Evolutionary conservation across 805 yeast species (phyloP).

Genomic region (Blastobotrys terrestris): DNA sequence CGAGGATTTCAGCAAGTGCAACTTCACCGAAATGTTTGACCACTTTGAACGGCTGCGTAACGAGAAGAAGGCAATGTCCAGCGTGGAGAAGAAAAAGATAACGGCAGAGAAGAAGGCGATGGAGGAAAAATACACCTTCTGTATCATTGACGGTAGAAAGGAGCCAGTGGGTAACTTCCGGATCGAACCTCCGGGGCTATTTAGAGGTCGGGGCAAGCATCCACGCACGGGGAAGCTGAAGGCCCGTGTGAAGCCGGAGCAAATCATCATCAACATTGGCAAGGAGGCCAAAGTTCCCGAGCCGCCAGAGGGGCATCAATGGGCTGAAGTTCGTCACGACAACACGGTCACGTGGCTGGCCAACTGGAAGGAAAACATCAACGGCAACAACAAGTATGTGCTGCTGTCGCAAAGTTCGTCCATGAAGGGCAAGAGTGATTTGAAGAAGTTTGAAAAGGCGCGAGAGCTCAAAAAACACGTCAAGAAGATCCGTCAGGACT

Average conservation of each 20-base stretch:
- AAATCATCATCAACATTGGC: constrained; percentile 77
- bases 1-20: constrained; percentile 59
- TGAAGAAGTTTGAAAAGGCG: constrained; percentile 89
- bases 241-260: constrained; percentile 83
- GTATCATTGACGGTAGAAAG: constrained; percentile 77
- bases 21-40: constrained; percentile 67
- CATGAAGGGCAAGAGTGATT: constrained; percentile 85
- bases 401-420: constrained; percentile 88
- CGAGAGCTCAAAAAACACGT: constrained; percentile 73
- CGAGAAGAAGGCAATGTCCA: constrained; percentile 60
- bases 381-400: constrained; percentile 79
- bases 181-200: constrained; percentile 93
- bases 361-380: constrained; percentile 92
- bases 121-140: constrained; percentile 78
- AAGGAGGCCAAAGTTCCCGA: constrained; percentile 64
- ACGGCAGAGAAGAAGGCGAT: constrained; percentile 65
- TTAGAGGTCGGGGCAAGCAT: constrained; percentile 95
- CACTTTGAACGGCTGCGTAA: constrained; percentile 65
- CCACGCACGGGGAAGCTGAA: constrained; percentile 92
- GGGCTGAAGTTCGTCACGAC: constrained; percentile 90
- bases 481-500: constrained; percentile 67
- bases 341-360: constrained; percentile 93
- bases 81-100: constrained; percentile 68
- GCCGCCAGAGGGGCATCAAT: constrained; percentile 79
- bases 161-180: constrained; percentile 92